Percentiles rank a stretch among this genome's conserved stretches.
Conservation (phyloP, 306 rosid species). For the Sophora flavescens region DNA sequence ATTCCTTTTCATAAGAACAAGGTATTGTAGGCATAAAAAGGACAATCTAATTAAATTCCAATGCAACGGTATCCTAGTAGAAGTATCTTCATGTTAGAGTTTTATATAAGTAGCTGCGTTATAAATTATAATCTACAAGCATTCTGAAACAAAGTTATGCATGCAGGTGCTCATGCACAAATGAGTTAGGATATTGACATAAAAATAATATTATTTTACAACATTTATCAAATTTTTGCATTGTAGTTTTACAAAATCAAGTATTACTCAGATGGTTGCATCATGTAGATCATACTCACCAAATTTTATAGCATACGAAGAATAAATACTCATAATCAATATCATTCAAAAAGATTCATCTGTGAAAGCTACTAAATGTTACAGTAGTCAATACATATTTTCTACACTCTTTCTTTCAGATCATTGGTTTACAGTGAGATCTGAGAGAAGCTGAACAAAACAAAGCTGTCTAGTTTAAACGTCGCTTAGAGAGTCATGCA, state of each 20-base stretch:
- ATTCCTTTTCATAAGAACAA: neutral
- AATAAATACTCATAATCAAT: neutral
- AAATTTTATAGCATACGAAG: conserved; percentile 31
- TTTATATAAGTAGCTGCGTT: neutral
- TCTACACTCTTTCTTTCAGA: conserved; percentile 14
- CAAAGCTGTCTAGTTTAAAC: conserved; percentile 13
- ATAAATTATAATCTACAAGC: conserved; percentile 13
- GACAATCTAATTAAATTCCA: neutral
- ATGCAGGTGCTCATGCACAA: neutral
- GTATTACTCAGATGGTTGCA: neutral
- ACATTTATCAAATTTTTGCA: neutral
- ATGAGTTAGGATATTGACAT: neutral
- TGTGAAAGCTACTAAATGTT: conserved; percentile 8
- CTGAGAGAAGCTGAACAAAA: conserved; percentile 34
- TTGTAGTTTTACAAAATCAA: neutral
- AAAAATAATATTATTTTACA: neutral
- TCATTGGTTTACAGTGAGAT: neutral
- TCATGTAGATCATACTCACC: conserved; percentile 9
- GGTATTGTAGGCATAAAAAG: neutral
- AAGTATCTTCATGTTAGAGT: neutral
- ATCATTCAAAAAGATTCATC: conserved; percentile 10
- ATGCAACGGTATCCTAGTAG: conserved; percentile 13
- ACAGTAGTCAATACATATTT: conserved; percentile 4
- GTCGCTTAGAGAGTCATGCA: neutral
- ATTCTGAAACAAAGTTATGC: neutral